Base-by-base conservation (phyloP, 2,329 filamentous ascomycete genomes). In the Trichoderma semiorbis region DNA sequence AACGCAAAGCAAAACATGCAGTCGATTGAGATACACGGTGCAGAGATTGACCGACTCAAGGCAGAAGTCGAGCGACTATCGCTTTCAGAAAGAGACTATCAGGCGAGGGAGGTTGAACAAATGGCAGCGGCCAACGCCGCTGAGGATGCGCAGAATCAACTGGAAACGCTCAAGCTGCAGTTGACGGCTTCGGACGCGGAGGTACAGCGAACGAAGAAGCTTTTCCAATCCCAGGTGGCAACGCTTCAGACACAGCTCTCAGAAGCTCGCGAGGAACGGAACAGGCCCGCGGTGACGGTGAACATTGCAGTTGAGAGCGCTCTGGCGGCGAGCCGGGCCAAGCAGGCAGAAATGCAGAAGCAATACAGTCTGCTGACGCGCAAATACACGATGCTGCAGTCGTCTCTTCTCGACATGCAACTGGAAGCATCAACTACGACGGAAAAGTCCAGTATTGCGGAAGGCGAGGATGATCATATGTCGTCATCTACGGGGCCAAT, bases 1-100 rank as follows among this genome's bases (percentile, higher is more conserved):
- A 85, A 85, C 69, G 85, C 87, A 71, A 86, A 89, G 72, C 91
- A 93, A 76, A 88, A 89, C 70, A 83, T 91, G 75, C 86, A 90
- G 75, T 87, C 89, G 12, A 85, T 91, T 39, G 87, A 92, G 76
- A 85, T 87, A 18, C 87, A 88, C 66, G 83, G 88, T 3, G 85
- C 86, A 63, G 89, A 93, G 75, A 81, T 92, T 61, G 86, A 89
- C 72, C 83, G 84, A 39, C 82, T 93, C 18, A 87, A 86, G 71
- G 82, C 82, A 1, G 88, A 92, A 74, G 85, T 92, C 2, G 83
- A 86, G 26, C 85, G 87, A 32, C 82, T 93, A 32, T 87, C 88
- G n/a, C 84, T 85, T 18, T 86, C 87, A 24, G 85, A 93, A 73
- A 86, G 89, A 3, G 87, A 90, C 61, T 87, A 88, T 69, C 90